Evolutionary conservation across 2,329 filamentous ascomycete species (phyloP).

Genomic region (Aspergillus candidus): DNA sequence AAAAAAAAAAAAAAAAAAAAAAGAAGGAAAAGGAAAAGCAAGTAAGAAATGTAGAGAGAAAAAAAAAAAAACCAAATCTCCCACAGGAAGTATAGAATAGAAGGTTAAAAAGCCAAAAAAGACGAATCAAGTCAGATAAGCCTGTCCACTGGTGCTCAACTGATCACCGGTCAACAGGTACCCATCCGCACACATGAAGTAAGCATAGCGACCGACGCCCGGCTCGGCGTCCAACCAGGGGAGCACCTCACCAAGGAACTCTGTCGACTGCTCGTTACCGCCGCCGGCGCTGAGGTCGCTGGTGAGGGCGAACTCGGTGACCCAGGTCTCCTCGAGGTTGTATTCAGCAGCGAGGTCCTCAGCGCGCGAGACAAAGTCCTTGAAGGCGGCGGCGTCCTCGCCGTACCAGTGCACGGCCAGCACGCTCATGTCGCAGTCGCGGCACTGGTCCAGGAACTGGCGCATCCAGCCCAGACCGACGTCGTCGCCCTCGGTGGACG

Average conservation of each 20-base stretch:
- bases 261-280: slow-evolving; percentile 16
- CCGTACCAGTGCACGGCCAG: slow-evolving; percentile 44
- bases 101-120: background rate
- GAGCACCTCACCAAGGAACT: slow-evolving; percentile 35
- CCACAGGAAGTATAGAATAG: no score
- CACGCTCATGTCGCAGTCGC: slow-evolving; percentile 35
- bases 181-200: slow-evolving; percentile 34
- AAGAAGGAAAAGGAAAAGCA: background rate
- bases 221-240: slow-evolving; percentile 36
- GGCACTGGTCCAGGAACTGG: slow-evolving; percentile 35
- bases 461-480: slow-evolving; percentile 38
- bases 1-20: background rate
- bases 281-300: slow-evolving; percentile 21
- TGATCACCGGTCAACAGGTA: slow-evolving; percentile 23
- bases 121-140: slow-evolving; percentile 17
- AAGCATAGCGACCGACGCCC: slow-evolving; percentile 38
- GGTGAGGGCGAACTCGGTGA: slow-evolving; percentile 41
- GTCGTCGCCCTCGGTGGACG: slow-evolving; percentile 28
- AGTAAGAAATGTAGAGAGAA: background rate
- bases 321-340: slow-evolving; percentile 38
- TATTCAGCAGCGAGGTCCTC: slow-evolving; percentile 28
- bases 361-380: slow-evolving; percentile 32
- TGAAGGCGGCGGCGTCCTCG: slow-evolving; percentile 29
- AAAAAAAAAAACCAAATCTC: background rate
- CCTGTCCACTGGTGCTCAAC: slow-evolving; percentile 26